Conservation (phyloP, 768 basidiomycete species). For the Lactarius psammicola region DNA sequence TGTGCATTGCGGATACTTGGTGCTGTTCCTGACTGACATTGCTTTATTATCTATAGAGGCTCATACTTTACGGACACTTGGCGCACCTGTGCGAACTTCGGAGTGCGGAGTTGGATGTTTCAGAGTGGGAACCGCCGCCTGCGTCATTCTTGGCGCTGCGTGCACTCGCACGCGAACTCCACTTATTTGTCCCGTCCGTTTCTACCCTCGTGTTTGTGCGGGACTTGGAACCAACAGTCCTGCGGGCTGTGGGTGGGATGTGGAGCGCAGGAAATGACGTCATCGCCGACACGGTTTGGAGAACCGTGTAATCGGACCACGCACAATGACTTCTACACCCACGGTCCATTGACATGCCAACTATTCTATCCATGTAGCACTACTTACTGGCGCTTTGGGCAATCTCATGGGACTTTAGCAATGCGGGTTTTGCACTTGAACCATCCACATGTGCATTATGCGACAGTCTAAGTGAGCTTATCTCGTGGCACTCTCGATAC, state of each 20-base stretch:
- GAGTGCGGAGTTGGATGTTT: slow-evolving; percentile 62
- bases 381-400: slow-evolving; percentile 15
- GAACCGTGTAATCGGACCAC: slow-evolving; percentile 7
- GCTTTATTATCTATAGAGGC: slow-evolving; percentile 44
- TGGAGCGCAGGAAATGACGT: slow-evolving; percentile 34
- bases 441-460: background rate
- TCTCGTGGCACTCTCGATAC: slow-evolving; percentile 8
- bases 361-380: background rate
- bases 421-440: background rate
- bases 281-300: slow-evolving; percentile 24
- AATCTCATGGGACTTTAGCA: slow-evolving; percentile 11
- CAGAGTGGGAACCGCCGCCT: slow-evolving; percentile 63
- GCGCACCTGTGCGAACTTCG: slow-evolving; percentile 51
- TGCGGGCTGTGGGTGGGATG: slow-evolving; percentile 36
- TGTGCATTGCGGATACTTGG: slow-evolving; percentile 1
- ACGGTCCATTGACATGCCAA: background rate
- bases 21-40: background rate
- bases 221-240: slow-evolving; percentile 58
- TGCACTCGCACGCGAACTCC: slow-evolving; percentile 58
- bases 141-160: slow-evolving; percentile 51
- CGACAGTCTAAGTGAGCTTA: slow-evolving; percentile 6
- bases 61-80: slow-evolving; percentile 59
- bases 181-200: slow-evolving; percentile 56
- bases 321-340: background rate
- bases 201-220: slow-evolving; percentile 57